These are phyloP conservation scores for Globisporangium heterothallicum DNA, from an alignment of 352 stramenopile genomes.

Conservation along the genomic window DNA sequence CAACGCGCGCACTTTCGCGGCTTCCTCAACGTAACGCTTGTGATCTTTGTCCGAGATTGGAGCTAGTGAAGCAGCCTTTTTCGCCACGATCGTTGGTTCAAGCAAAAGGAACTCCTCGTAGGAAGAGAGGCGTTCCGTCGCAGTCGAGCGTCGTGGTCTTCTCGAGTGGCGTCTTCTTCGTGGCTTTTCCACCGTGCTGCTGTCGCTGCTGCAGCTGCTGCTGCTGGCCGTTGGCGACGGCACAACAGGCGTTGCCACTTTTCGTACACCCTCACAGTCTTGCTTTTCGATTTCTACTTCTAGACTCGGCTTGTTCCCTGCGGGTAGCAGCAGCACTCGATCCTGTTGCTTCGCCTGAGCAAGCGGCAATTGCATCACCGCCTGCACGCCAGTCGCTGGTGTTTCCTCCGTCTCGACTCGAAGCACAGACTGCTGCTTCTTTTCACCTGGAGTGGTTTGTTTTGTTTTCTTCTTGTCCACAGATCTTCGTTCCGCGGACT, in stretches of 20 bases:
- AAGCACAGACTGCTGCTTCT: background rate
- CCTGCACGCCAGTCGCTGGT: no score
- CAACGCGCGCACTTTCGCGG: constrained; percentile 4
- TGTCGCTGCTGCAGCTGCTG: no score
- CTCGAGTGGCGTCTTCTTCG: constrained; percentile 7
- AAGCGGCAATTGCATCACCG: background rate
- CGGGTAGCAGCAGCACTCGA: background rate
- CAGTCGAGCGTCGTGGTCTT: constrained; percentile 8
- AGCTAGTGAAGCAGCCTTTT: background rate
- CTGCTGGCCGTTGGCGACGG: no score
- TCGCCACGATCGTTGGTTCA: constrained; percentile 5
- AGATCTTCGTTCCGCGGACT: background rate
- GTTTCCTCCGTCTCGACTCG: background rate
- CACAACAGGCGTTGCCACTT: background rate
- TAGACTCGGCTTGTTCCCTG: background rate
- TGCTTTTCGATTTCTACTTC: no score
- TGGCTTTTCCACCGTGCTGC: background rate
- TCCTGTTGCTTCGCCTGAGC: background rate
- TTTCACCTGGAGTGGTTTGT: background rate
- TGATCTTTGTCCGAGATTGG: constrained; percentile 5
- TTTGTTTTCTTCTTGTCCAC: background rate
- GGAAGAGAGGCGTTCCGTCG: constrained; percentile 6
- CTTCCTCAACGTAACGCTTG: constrained; percentile 4
- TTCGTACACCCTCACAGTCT: no score
- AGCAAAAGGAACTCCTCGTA: constrained; percentile 13